Percentiles rank a stretch among this genome's conserved stretches.
Evolutionary conservation across 345 rosid genomes (phyloP).

Genomic region (Hibiscus trionum): DNA sequence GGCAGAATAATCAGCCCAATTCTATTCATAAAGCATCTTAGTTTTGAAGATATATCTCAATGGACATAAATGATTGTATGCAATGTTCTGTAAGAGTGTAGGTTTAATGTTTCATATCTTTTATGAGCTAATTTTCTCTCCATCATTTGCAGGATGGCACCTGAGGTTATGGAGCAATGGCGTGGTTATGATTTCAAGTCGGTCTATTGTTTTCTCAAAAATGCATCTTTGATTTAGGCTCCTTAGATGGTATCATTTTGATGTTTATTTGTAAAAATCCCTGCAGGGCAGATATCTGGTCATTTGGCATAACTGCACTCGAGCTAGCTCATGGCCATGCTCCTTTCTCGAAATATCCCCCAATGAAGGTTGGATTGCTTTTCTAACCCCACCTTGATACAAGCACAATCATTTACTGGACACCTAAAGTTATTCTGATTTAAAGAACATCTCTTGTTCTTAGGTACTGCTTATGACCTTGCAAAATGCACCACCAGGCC

Average conservation of each 20-base stretch:
- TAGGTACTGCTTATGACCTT: constrained; percentile 97
- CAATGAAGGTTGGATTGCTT: constrained; percentile 70
- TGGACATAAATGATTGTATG: not conserved
- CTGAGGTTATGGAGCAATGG: constrained; percentile 98
- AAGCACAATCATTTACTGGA: constrained; percentile 7
- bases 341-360: constrained; percentile 95
- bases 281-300: constrained; percentile 96
- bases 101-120: constrained; percentile 3
- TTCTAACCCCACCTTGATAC: not conserved
- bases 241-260: constrained; percentile 9
- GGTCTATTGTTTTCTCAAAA: constrained; percentile 21
- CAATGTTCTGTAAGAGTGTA: not conserved
- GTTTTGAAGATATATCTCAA: not conserved
- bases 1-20: not conserved
- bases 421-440: constrained; percentile 8
- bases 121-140: not conserved
- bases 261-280: constrained; percentile 24
- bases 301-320: constrained; percentile 92
- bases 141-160: constrained; percentile 82
- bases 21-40: not conserved
- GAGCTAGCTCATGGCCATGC: constrained; percentile 99
- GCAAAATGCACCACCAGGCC: constrained; percentile 98
- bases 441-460: constrained; percentile 17
- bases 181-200: constrained; percentile 98
- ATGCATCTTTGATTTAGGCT: constrained; percentile 4